Percentiles rank a stretch among this genome's conserved stretches.
phyloP scores from a whole-genome alignment of 164 flowering plant genomes.

The Hamamelis virginiana region DNA sequence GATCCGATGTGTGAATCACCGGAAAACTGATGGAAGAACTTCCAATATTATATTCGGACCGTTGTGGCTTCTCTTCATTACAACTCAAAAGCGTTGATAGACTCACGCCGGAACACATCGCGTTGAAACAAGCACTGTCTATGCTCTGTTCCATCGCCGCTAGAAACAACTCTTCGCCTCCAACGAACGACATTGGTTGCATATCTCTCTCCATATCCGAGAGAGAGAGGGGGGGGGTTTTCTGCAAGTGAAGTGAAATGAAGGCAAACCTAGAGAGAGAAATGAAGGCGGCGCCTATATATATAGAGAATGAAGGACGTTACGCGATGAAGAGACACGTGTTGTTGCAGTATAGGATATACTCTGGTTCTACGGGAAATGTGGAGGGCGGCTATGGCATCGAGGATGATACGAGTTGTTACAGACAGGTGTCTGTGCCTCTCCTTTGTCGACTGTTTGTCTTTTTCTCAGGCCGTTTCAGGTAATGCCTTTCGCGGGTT shows the following conservation, averaged over 20 bases:
- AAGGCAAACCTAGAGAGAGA: not conserved
- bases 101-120: conserved; percentile 20
- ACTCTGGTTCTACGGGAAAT: not conserved
- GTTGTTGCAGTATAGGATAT: not conserved
- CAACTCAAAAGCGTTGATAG: conserved; percentile 7
- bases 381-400: not conserved
- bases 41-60: not conserved
- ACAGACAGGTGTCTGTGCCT: not conserved
- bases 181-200: too few species aligned
- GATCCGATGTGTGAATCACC: not conserved
- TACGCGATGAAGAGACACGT: not conserved
- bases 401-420: not conserved
- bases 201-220: too few species aligned
- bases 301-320: not conserved
- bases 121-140: conserved; percentile 1
- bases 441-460: not conserved
- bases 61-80: not conserved
- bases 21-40: not conserved
- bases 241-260: too few species aligned
- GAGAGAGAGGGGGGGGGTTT: not conserved
- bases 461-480: too few species aligned
- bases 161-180: not conserved
- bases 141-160: not conserved
- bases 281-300: not conserved
- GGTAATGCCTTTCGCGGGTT: too few species aligned